phyloP scores from a whole-genome alignment of 441 rosid genomes.

The Breynia disticha region DNA sequence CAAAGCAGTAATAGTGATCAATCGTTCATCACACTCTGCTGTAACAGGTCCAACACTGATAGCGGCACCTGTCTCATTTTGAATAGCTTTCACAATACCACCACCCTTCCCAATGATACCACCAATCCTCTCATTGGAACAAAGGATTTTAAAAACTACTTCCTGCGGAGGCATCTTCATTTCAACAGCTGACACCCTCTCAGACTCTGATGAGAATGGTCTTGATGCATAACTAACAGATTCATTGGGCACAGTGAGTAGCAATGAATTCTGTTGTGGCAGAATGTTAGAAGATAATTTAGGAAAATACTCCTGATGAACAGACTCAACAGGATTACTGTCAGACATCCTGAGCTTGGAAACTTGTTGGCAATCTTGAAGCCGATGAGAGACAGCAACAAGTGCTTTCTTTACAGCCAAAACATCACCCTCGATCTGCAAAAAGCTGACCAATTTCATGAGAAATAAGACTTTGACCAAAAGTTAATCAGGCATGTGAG shows the following conservation, averaged over 20 bases:
- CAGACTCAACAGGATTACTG: slow-evolving; percentile 29
- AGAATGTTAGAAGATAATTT: slow-evolving; percentile 28
- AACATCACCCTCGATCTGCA: slow-evolving; percentile 78
- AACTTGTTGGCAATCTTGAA: slow-evolving; percentile 62
- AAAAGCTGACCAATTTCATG: no score
- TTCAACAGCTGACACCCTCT: slow-evolving; percentile 25
- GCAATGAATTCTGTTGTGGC: slow-evolving; percentile 31
- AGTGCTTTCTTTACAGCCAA: slow-evolving; percentile 71
- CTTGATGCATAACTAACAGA: slow-evolving; percentile 32
- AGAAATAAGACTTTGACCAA: no score
- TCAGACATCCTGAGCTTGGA: slow-evolving; percentile 42
- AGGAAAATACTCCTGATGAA: slow-evolving; percentile 32
- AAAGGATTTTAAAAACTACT: slow-evolving; percentile 66
- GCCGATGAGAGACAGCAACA: slow-evolving; percentile 57
- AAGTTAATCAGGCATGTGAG: no score
- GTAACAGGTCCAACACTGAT: slow-evolving; percentile 55
- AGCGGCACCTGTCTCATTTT: slow-evolving; percentile 75
- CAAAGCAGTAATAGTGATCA: slow-evolving; percentile 60
- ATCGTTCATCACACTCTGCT: slow-evolving; percentile 65
- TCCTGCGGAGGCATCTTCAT: slow-evolving; percentile 31
- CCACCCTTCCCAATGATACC: slow-evolving; percentile 90
- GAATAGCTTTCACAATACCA: slow-evolving; percentile 49
- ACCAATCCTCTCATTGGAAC: slow-evolving; percentile 65
- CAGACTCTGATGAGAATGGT: slow-evolving; percentile 32
- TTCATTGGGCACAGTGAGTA: slow-evolving; percentile 31